Evolutionary conservation across 345 rosid species (phyloP), one percentile per base, ranked within the genome.

Genomic region (Sonneratia caseolaris): DNA sequence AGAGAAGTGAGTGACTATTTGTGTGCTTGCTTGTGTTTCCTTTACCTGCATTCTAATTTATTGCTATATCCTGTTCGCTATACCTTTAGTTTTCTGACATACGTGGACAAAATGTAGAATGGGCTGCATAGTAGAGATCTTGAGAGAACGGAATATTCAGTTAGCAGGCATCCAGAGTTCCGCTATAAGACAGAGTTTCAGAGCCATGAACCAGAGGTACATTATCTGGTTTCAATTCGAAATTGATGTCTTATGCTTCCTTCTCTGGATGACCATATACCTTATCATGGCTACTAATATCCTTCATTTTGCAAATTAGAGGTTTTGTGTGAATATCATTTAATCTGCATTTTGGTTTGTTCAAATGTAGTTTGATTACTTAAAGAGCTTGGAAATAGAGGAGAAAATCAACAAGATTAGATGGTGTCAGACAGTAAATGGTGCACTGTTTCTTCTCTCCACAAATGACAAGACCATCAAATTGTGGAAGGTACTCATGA

Each of bases 361-460:
- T 77, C 56, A 70, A 36, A 40, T 56, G 61, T 86, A 93, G 98
- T 93, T 93, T 85, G 98, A 93, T 78, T 93, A 93, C 79, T 86
- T 93, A 70, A 93, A 89, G 87, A 93, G 98, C 77, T 87, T 93
- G 94, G 98, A 93, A 85, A 93, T 93, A 76, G 98, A 91, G 83
- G 98, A 93, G 91, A 93, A 93, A 71, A 93, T 93, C 72, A 93
- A 93, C 88, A 89, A 93, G 72, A 89, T 93, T 56, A 89, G 89
- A 83, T 91, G 97, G 98, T 93, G 96, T 79, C 98, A 88, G 78
- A 76, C 89, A 49, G 94, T 93, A 3, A 93, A 91, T 72, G 85
- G 92, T 19, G 94, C 96, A 7, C 79, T 89, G 64, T 93, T 89
- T 82, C 96, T 93, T 72, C 89, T 93, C 64, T 93, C 98, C 1